phyloP scores from a whole-genome alignment of 164 flowering plant species.

The Piper betle region DNA sequence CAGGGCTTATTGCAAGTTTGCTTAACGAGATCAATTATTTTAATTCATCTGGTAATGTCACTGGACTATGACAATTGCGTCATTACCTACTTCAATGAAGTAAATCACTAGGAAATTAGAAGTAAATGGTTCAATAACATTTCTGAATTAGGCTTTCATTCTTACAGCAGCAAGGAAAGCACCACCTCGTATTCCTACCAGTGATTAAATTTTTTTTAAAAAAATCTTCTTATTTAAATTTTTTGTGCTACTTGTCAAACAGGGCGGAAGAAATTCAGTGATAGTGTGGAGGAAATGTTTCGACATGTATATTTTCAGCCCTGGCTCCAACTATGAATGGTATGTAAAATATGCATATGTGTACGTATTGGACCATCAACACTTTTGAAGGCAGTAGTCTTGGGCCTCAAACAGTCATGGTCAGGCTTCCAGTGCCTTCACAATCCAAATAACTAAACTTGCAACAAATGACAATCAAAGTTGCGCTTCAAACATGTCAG shows the following conservation, averaged over 20 bases:
- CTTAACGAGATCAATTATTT: too few relatives aligned
- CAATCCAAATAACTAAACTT: slow-evolving; percentile 53
- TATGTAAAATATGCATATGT: slow-evolving; percentile 53
- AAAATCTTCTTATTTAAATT: neutral
- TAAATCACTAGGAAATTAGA: too few relatives aligned
- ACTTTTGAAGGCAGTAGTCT: slow-evolving; percentile 44
- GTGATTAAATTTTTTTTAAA: neutral
- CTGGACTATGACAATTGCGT: too few relatives aligned
- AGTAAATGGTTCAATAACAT: too few relatives aligned
- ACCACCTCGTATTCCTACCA: neutral
- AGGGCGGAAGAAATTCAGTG: slow-evolving; percentile 93
- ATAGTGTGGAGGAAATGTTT: slow-evolving; percentile 55
- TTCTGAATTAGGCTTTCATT: too few relatives aligned
- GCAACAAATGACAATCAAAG: neutral
- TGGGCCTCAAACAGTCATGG: slow-evolving; percentile 32
- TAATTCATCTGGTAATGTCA: too few relatives aligned
- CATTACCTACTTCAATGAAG: too few relatives aligned
- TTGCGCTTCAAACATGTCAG: too few relatives aligned
- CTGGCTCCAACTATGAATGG: slow-evolving; percentile 52
- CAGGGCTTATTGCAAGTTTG: too few relatives aligned
- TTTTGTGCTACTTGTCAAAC: slow-evolving; percentile 11
- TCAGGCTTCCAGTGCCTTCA: slow-evolving; percentile 42
- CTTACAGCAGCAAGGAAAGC: too few relatives aligned
- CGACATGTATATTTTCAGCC: slow-evolving; percentile 62
- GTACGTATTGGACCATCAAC: slow-evolving; percentile 63